Evolutionary conservation across 2,329 filamentous ascomycete genomes (phyloP), one percentile per base, ranked within the genome.

Genomic region (Xylariomycetidae sp.): DNA sequence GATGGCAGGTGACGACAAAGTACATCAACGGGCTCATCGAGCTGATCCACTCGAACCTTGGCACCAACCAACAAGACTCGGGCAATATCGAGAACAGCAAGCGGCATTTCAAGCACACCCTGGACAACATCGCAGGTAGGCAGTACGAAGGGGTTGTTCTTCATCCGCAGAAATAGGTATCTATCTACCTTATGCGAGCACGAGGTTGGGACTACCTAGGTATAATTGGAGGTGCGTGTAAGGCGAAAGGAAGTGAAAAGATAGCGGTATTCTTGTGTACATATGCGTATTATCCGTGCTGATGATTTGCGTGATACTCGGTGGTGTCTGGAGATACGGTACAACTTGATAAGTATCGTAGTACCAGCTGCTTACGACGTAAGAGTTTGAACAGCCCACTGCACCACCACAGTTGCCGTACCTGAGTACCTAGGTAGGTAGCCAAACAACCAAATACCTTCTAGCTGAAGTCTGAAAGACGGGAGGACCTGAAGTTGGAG

Each of bases 21-120:
- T 98, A 96, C 59, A 75, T 98, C 43, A 98, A 98, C 56, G 92
- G 92, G 4, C 77, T 98, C 31, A 96, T 98, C 54, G 92, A 98
- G 64, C 77, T 98, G 43, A 96, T 98, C 54, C 89, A 98, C 61
- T 95, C 88, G 15, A 98, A 98, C 56, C 72, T 98, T 19, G 82
- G 82, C 46, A 88, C 83, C 36, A 92, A 86, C 56, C 82, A 87
- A 54, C 76, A 82, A 50, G 85, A 92, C 49, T 85, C 84, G 19
- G 75, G 82, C 0, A 83, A 81, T 15, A 74, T 96, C 31, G 92
- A 98, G 54, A 87, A 80, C 44, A 93, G 92, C 42, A 84, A 83
- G 59, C 87, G 86, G 54, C 92, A 98, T 62, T 98, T 98, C 64
- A 76, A 93, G 61, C 79, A 93, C 44, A 98, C 92, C 5, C 68